These are phyloP conservation scores for Entamoeba moshkovskii DNA, from an alignment of 208 protist species.

Conservation along the genomic window DNA sequence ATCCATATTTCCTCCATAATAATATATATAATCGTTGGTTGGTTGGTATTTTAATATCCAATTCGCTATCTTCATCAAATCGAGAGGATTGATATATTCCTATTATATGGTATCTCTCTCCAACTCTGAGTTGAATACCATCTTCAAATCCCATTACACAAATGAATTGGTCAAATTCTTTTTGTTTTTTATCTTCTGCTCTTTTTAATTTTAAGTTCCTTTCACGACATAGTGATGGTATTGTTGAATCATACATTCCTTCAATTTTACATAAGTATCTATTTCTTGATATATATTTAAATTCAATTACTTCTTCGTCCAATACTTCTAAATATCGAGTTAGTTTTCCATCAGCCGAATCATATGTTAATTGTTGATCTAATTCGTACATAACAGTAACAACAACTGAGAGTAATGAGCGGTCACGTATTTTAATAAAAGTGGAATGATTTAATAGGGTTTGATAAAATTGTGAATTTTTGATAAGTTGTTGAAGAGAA, in stretches of 20 bases:
- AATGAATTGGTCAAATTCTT: not conserved
- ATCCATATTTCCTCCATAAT: not conserved
- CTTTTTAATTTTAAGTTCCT: not conserved
- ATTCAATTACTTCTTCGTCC: not conserved
- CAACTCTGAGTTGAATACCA: not conserved
- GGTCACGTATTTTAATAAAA: not conserved
- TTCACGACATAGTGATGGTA: not conserved
- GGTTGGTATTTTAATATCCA: not conserved
- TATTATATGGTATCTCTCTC: not conserved
- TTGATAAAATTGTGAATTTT: not conserved
- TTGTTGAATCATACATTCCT: not conserved
- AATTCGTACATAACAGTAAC: not conserved
- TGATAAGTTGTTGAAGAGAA: not conserved
- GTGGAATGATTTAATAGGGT: not conserved
- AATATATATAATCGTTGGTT: not conserved
- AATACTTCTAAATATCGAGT: not conserved
- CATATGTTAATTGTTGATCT: not conserved
- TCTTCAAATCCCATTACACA: not conserved
- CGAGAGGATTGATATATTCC: not conserved
- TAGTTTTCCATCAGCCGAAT: not conserved
- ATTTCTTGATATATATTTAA: not conserved
- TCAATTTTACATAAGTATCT: not conserved
- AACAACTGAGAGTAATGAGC: not conserved
- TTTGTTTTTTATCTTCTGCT: not conserved
- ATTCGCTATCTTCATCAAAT: not conserved